Percentiles rank a stretch among this genome's conserved stretches.
Conservation (phyloP, 2,329 filamentous ascomycete species). For the Trichophyton equinum region DNA sequence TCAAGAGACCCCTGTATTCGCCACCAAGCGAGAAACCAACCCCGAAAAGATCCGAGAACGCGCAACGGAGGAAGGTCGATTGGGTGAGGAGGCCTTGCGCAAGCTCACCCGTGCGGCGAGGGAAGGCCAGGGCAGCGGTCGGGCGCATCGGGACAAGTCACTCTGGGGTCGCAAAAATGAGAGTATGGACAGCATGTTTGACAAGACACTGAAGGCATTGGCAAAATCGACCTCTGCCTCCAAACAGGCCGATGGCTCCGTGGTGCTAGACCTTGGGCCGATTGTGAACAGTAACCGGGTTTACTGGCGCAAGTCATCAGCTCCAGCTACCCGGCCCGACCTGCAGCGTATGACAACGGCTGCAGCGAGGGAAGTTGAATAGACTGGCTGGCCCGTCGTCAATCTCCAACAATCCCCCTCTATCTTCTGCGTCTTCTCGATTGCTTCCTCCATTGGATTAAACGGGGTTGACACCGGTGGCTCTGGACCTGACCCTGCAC, state of each 20-base stretch:
- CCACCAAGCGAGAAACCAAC: conserved; percentile 45
- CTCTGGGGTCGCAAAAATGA: conserved; percentile 27
- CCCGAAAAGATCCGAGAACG: conserved; percentile 48
- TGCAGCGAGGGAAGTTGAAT: not conserved
- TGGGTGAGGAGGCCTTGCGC: conserved; percentile 52
- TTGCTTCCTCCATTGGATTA: not conserved
- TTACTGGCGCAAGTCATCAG: conserved; percentile 41
- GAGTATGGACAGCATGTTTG: conserved; percentile 41
- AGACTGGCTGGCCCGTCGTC: not conserved
- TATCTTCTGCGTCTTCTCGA: not conserved
- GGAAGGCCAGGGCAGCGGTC: conserved; percentile 29
- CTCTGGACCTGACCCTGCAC: not conserved
- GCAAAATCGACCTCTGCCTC: conserved; percentile 26
- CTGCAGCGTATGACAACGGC: not conserved
- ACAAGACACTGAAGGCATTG: conserved; percentile 44
- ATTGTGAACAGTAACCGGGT: conserved; percentile 50
- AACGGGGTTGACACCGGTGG: not conserved
- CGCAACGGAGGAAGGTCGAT: conserved; percentile 52
- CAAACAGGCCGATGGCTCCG: not conserved
- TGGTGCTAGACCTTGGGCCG: conserved; percentile 33
- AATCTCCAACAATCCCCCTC: not conserved
- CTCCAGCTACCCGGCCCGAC: conserved; percentile 6
- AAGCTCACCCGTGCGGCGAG: conserved; percentile 44
- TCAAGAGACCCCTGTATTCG: conserved; percentile 45
- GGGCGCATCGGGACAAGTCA: conserved; percentile 28